phyloP scores from a whole-genome alignment of 2,329 filamentous ascomycete species.

The Stemphylium lycopersici region DNA sequence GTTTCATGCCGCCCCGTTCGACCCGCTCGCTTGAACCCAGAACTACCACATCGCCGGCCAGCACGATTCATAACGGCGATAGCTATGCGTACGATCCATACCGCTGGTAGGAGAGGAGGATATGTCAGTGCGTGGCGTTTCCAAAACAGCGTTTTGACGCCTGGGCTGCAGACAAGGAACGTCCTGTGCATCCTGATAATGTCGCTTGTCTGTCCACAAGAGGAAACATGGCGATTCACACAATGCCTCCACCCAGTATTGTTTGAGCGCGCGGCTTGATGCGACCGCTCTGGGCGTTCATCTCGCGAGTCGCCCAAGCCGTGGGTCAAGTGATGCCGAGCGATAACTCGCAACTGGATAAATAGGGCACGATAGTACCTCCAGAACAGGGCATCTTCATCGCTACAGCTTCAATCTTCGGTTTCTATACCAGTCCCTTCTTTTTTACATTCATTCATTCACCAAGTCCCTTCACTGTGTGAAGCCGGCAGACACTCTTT shows the following conservation, averaged over 20 bases:
- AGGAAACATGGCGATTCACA: slow-evolving; percentile 19
- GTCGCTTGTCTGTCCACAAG: slow-evolving; percentile 29
- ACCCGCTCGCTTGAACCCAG: slow-evolving; percentile 9
- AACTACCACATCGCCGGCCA: slow-evolving; percentile 14
- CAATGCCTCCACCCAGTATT: slow-evolving; percentile 6
- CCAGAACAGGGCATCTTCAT: slow-evolving; percentile 18
- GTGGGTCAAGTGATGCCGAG: background rate
- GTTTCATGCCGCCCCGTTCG: slow-evolving; percentile 28
- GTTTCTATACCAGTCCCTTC: slow-evolving; percentile 36
- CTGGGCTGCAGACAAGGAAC: slow-evolving; percentile 23
- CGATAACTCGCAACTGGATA: slow-evolving; percentile 19
- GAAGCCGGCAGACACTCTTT: slow-evolving; percentile 45
- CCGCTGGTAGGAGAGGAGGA: slow-evolving; percentile 2
- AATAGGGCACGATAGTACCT: slow-evolving; percentile 24
- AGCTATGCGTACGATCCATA: slow-evolving; percentile 11
- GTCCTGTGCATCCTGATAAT: slow-evolving; percentile 27
- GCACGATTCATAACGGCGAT: slow-evolving; percentile 2
- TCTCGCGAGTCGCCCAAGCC: slow-evolving; percentile 5
- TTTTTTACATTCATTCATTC: slow-evolving; percentile 34
- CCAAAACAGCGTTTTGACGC: slow-evolving; percentile 18
- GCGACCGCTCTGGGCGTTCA: slow-evolving; percentile 15
- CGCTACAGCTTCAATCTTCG: slow-evolving; percentile 35
- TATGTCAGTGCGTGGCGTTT: slow-evolving; percentile 16
- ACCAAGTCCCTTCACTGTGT: slow-evolving; percentile 40
- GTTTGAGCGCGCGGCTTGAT: slow-evolving; percentile 25